These are phyloP conservation scores for Diplodia scrobiculata DNA, from an alignment of 2,329 filamentous ascomycete genomes.

Conservation along the genomic window DNA sequence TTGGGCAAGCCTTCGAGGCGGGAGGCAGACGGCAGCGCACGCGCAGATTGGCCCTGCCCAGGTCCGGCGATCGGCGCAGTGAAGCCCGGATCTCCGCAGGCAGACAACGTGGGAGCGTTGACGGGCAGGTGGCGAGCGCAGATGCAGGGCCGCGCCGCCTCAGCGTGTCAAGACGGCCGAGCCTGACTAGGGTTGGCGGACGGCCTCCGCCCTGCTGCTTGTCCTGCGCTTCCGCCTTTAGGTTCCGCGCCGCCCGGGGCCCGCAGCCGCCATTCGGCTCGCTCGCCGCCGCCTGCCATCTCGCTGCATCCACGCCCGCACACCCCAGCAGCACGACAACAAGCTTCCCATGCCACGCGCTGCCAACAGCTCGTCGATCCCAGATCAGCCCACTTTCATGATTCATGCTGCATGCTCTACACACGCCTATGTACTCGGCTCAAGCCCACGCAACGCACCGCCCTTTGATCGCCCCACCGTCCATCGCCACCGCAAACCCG, in stretches of 20 bases:
- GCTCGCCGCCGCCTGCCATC: not conserved
- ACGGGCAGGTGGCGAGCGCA: constrained; percentile 9
- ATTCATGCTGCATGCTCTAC: not conserved
- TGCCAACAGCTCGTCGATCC: constrained; percentile 4
- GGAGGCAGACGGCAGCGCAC: not conserved
- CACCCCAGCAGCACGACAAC: not conserved
- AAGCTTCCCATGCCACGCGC: constrained; percentile 16
- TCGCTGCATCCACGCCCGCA: too few species aligned
- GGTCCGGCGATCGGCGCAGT: constrained; percentile 19
- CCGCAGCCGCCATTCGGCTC: constrained; percentile 12
- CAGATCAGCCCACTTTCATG: constrained; percentile 26
- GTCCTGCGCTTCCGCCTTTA: constrained; percentile 10
- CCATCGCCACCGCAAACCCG: not conserved
- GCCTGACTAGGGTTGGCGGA: not conserved
- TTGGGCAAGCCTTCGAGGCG: not conserved
- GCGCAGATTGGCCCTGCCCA: constrained; percentile 1
- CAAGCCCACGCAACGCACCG: not conserved
- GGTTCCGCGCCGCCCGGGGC: constrained; percentile 7
- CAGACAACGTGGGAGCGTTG: constrained; percentile 18
- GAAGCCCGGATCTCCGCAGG: constrained; percentile 21
- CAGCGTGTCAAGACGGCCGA: not conserved
- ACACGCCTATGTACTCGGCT: too few species aligned
- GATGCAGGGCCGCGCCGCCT: not conserved
- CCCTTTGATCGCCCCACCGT: not conserved
- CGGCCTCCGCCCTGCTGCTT: not conserved